A percentile compares a stretch with the other conserved stretches of the same genome.
These are phyloP conservation scores for Anisodus acutangulus DNA, from an alignment of 257 asterid species.

Conservation along the genomic window DNA sequence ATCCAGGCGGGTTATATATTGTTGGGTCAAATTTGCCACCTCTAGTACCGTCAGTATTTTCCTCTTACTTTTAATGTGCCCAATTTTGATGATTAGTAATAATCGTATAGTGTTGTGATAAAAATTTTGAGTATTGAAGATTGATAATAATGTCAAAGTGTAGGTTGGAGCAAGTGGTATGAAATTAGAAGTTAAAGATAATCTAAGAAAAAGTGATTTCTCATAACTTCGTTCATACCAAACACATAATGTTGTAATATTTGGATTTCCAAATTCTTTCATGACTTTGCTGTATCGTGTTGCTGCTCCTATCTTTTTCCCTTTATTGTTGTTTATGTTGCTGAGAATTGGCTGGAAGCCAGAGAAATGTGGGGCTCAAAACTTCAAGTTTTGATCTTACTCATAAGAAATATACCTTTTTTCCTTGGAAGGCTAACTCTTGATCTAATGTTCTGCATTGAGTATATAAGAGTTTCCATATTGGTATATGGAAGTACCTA, in stretches of 20 bases:
- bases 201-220: no score
- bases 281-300: not conserved
- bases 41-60: not conserved
- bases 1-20: no score
- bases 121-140: not conserved
- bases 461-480: not conserved
- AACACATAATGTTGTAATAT: no score
- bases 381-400: not conserved
- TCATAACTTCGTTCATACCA: no score
- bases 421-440: not conserved
- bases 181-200: no score
- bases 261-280: no score
- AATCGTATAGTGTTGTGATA: not conserved
- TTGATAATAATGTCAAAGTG: no score
- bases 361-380: not conserved
- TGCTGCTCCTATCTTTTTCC: not conserved
- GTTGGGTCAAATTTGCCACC: no score
- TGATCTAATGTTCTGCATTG: not conserved
- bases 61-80: constrained; percentile 17
- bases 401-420: not conserved
- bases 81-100: not conserved
- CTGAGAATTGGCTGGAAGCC: constrained; percentile 7
- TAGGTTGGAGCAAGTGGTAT: no score
- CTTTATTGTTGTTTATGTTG: not conserved
- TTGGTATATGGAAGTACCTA: not conserved